A percentile compares a stretch with the other conserved stretches of the same genome.
These are phyloP conservation scores for Mariannaea elegans DNA, from an alignment of 2,329 filamentous ascomycete species.

Conservation along the genomic window DNA sequence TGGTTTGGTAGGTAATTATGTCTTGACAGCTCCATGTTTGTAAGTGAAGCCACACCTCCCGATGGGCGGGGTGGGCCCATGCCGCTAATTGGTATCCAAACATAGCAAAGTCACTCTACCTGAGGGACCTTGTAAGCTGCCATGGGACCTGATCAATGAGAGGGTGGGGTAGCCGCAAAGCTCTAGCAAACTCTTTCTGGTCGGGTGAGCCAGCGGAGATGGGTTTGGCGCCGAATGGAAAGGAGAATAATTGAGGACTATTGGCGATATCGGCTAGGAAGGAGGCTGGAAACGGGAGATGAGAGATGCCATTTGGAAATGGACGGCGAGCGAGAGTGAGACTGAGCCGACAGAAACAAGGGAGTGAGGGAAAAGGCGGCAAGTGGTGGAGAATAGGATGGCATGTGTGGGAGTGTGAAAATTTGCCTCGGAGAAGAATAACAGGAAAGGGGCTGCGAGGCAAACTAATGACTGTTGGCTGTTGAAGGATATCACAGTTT, in stretches of 20 bases:
- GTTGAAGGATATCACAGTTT: not conserved
- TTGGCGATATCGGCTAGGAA: constrained; percentile 29
- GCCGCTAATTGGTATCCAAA: constrained; percentile 8
- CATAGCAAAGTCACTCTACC: constrained; percentile 16
- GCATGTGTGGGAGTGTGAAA: not conserved
- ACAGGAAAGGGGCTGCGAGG: not conserved
- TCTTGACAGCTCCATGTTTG: constrained; percentile 11
- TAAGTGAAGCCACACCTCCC: constrained; percentile 4
- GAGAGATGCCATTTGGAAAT: not conserved
- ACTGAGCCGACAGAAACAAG: not conserved
- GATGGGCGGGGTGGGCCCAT: constrained; percentile 2
- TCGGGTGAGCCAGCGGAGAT: constrained; percentile 34
- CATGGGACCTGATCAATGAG: not conserved
- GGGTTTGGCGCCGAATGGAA: constrained; percentile 11
- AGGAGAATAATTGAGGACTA: not conserved
- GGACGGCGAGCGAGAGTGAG: not conserved
- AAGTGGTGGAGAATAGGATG: not conserved
- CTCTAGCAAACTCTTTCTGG: constrained; percentile 31
- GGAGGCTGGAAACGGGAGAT: constrained; percentile 4
- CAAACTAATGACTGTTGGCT: not conserved
- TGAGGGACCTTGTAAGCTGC: constrained; percentile 8
- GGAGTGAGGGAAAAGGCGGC: not conserved
- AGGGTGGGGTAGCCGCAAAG: constrained; percentile 11
- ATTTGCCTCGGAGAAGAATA: not conserved
- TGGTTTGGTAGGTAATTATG: constrained; percentile 11